Conservation (phyloP, 164 flowering plant species). For the Macadamia integrifolia region DNA sequence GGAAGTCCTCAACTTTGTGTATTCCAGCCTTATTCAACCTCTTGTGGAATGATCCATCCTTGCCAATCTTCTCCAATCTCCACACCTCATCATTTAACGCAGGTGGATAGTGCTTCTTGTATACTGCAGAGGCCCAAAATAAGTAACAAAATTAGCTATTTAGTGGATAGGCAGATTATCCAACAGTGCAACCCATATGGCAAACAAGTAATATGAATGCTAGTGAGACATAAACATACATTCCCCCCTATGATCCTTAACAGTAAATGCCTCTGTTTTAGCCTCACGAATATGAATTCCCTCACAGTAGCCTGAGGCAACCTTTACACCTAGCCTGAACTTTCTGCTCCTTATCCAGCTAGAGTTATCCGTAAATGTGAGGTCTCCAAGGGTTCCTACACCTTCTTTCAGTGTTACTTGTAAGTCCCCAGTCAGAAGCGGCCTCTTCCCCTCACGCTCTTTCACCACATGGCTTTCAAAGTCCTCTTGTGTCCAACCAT, state of each 20-base stretch:
- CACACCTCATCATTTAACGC: constrained; percentile 80
- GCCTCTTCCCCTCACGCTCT: constrained; percentile 80
- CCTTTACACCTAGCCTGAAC: constrained; percentile 69
- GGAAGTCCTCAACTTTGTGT: constrained; percentile 74
- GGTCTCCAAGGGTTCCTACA: constrained; percentile 71
- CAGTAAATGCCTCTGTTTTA: constrained; percentile 74
- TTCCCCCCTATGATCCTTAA: constrained; percentile 98
- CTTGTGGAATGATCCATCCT: constrained; percentile 93
- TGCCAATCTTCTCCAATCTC: constrained; percentile 95
- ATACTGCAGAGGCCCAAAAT: constrained; percentile 41
- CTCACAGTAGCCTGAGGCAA: constrained; percentile 56
- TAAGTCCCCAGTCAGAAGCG: constrained; percentile 68
- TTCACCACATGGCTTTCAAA: constrained; percentile 71
- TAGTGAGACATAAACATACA: constrained; percentile 37
- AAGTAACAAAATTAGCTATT: background rate
- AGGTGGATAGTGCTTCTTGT: constrained; percentile 97
- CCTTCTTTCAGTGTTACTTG: constrained; percentile 74
- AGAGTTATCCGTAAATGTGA: constrained; percentile 77
- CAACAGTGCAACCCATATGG: background rate
- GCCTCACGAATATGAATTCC: constrained; percentile 70
- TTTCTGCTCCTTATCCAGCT: constrained; percentile 84
- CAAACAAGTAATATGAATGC: background rate
- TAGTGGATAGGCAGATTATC: background rate
- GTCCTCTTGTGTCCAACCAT: constrained; percentile 71
- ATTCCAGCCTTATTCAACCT: constrained; percentile 76